Conservation (phyloP, 495 filamentous ascomycete genomes). For the Penicillium robsamsonii region DNA sequence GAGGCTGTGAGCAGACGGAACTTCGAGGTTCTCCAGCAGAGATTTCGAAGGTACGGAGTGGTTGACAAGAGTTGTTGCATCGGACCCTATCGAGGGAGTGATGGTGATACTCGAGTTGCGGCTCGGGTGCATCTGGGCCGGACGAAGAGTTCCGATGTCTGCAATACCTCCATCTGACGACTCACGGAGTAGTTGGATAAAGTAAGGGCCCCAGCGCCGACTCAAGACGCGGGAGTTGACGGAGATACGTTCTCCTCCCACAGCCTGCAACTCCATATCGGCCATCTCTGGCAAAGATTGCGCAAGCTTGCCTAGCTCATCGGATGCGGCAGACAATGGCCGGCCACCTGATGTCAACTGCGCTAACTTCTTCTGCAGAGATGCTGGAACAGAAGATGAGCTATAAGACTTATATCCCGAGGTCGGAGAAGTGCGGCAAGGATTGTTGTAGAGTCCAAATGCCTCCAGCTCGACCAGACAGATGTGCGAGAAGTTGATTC, state of each 20-base stretch:
- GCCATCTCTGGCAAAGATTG: conserved; percentile 76
- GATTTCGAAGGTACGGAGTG: conserved; percentile 48
- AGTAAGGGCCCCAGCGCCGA: conserved; percentile 90
- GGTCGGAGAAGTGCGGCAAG: conserved; percentile 69
- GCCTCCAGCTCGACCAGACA: conserved; percentile 96
- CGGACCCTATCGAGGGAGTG: conserved; percentile 66
- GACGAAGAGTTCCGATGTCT: conserved; percentile 55
- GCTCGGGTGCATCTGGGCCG: conserved; percentile 41
- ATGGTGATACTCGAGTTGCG: conserved; percentile 86
- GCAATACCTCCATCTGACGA: conserved; percentile 51
- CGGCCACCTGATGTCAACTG: conserved; percentile 69
- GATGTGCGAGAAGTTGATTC: conserved; percentile 95
- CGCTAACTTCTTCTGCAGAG: conserved; percentile 55
- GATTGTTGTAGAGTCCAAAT: conserved; percentile 95
- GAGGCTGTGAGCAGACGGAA: conserved; percentile 50
- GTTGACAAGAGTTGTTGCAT: conserved; percentile 55
- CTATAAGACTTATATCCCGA: conserved; percentile 80
- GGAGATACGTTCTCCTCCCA: conserved; percentile 85
- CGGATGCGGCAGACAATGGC: conserved; percentile 64
- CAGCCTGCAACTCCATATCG: conserved; percentile 95
- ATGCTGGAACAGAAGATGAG: conserved; percentile 59
- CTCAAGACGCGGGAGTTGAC: conserved; percentile 88
- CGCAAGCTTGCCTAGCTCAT: conserved; percentile 80
- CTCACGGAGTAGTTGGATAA: conserved; percentile 83
- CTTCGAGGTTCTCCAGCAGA: conserved; percentile 44